Base-by-base conservation (phyloP, 1,139 yeast species). In the Yamadazyma kanchanaburiensis region DNA sequence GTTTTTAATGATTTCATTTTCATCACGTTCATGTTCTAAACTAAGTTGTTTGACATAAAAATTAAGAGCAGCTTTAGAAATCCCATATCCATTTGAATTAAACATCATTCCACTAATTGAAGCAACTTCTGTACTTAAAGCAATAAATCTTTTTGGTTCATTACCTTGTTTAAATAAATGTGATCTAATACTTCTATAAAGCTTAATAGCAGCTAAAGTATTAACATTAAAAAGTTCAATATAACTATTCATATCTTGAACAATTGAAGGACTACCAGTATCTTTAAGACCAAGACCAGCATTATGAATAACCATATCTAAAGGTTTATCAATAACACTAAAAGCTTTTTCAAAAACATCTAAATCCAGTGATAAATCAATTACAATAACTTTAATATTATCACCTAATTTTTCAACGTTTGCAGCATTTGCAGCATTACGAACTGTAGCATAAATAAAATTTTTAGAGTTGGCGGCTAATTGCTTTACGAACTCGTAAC, bases 11-110 rank as follows among this genome's bases (percentile, higher is more conserved):
- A 27, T 17, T 12, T 21, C 17, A 12, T 84, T 80, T 3, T 14
- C 28, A 4, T 21, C 14, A 58, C 51, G 5, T 80, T 75, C 28
- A 12, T 31, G 27, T 12, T 35, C 34, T 6, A 8, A 7, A 4
- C 30, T 8, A 17, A 30, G 12, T 14, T 32, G 34, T 17, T 23
- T 35, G 12, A 25, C 16, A 11, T 30, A 24, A 22, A 26, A 33
- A 22, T 34, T 34, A 7, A 26, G 19, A 12, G 34, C 38, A 13
- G 38, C 36, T 16, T 34, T 36, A 12, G 35, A 31, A 15, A 28
- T 22, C 6, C 39, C 38, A 21, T 36, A 36, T 27, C 25, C 21
- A 19, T 15, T 24, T 15, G 15, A 21, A 10, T 11, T 12, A 11
- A 16, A 10, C n/a, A 14, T 15, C 24, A 24, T 19, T 5, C 9